Evolutionary conservation across 345 rosid species (phyloP), one percentile per base, ranked within the genome.

Genomic region (Aquilaria yunnanensis): DNA sequence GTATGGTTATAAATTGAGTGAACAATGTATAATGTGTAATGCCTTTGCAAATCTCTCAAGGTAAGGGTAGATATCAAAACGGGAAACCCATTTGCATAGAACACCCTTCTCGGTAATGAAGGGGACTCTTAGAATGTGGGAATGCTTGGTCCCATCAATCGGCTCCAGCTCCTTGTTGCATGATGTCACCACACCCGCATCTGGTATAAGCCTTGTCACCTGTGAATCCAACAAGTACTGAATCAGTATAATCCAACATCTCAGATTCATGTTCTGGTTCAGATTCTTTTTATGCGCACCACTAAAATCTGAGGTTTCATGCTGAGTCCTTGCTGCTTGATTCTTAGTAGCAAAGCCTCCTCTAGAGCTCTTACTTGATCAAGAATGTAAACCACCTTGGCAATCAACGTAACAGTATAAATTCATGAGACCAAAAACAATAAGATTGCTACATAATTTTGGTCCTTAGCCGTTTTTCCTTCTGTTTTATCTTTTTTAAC

Each of bases 341-440:
- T 82, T 69, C 92, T 81, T 9, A 63, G 74, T 10, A 88, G 84
- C 62, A 94, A 66, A 59, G 83, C 99, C 52, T 88, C 95, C 71
- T 90, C 99, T 33, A 94, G 68, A 43, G 97, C 97, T 80, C 89
- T 81, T 64, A 90, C 92, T 88, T 94, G 99, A 79, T 94, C 99
- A 51, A 94, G 84, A 75, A 94, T 94, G 84, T 94, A 94, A 69
- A 94, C 99, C 59, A 94, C 89, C 98, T 92, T 37, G 43, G 43
- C 43, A 37, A 37, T 37, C 43, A 37, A 37, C 8, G 43, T 9
- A 37, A 37, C 43, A 37, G 52, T 50, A 48, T 34, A 14, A 58
- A 50, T 46, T 64, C 32, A 10, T 12, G 54, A 10, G 43, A 45
- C 0, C 14, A 2, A 51, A 2, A 48, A 9, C 5, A 33, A 5